Conservation (phyloP, 495 filamentous ascomycete species). For the Corynascus novoguineensis region DNA sequence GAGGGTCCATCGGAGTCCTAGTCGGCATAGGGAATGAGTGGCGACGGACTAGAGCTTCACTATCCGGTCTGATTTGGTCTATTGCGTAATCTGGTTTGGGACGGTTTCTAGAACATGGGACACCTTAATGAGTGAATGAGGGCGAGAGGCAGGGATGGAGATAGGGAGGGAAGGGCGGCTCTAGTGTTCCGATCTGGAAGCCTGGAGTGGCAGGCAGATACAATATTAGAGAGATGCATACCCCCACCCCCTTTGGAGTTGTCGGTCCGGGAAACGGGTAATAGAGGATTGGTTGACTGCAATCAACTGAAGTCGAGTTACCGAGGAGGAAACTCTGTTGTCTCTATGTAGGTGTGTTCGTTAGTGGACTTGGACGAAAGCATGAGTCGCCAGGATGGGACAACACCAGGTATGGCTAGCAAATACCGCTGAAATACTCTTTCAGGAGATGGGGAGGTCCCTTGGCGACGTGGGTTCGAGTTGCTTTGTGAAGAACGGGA, state of each 20-base stretch:
- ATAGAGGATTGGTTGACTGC: neutral
- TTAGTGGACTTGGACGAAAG: no score
- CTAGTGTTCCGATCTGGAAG: neutral
- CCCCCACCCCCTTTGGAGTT: slow-evolving; percentile 11
- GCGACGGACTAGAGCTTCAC: no score
- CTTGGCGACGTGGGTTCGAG: no score
- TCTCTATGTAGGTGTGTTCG: neutral
- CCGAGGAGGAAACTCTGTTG: neutral
- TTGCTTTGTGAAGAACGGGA: no score
- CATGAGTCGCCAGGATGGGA: no score
- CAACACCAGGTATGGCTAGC: no score
- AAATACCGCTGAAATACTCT: no score
- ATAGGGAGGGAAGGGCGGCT: no score
- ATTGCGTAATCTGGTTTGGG: neutral
- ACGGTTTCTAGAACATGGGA: neutral
- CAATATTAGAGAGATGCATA: slow-evolving; percentile 8
- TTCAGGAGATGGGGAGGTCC: no score
- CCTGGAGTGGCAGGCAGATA: no score
- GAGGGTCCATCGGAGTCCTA: slow-evolving; percentile 30
- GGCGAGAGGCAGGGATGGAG: neutral
- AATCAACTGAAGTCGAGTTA: neutral
- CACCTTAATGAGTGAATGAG: slow-evolving; percentile 10
- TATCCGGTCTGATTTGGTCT: slow-evolving; percentile 18
- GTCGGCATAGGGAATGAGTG: slow-evolving; percentile 18
- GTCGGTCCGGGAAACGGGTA: neutral